phyloP scores from a whole-genome alignment of 2,329 filamentous ascomycete species.

The Domatiomyces globalis region DNA sequence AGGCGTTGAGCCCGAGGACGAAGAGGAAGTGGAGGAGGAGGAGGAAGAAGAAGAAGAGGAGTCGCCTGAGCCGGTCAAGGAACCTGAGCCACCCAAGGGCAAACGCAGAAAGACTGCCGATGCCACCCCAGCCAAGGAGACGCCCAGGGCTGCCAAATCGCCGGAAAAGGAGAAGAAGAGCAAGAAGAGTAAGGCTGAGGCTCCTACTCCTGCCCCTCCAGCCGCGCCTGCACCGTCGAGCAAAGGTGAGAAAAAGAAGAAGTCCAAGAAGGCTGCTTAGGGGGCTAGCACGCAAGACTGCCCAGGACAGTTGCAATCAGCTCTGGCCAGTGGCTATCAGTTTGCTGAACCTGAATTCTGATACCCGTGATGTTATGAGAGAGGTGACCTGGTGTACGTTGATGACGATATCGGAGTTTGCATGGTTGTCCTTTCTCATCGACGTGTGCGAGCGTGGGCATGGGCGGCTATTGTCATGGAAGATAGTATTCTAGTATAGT shows the following conservation, averaged over 20 bases:
- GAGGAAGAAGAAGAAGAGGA: conserved; percentile 23
- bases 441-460: background rate
- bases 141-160: conserved; percentile 21
- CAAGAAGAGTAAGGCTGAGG: conserved; percentile 36
- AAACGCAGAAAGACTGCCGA: conserved; percentile 34
- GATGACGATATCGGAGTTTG: background rate
- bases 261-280: conserved; percentile 11
- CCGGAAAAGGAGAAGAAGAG: conserved; percentile 27
- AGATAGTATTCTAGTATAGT: background rate
- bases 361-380: background rate
- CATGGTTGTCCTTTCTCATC: background rate
- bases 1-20: conserved; percentile 21
- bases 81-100: conserved; percentile 29
- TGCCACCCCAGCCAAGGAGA: conserved; percentile 24
- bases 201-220: conserved; percentile 1
- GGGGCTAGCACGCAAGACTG: background rate
- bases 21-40: conserved; percentile 25
- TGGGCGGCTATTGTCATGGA: background rate
- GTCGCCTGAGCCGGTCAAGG: conserved; percentile 26
- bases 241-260: conserved; percentile 17
- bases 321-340: background rate
- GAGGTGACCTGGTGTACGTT: background rate
- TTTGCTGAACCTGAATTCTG: background rate
- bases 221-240: conserved; percentile 3
- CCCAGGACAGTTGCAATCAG: background rate